phyloP scores from a whole-genome alignment of 2,329 filamentous ascomycete genomes.

The Onygenales sp. region DNA sequence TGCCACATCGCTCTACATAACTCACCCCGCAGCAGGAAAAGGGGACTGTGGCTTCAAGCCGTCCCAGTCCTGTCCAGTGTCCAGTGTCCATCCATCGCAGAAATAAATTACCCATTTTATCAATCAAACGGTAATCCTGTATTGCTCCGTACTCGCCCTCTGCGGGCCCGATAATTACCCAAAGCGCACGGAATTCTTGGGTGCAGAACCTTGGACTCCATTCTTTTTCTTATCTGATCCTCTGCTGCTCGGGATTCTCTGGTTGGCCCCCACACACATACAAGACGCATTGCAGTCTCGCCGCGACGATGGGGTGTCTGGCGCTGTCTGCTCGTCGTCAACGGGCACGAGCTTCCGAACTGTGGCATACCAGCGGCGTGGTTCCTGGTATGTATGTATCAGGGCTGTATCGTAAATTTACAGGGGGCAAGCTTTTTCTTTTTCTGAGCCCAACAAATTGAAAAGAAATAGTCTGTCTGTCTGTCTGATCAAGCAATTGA shows the following conservation, averaged over 20 bases:
- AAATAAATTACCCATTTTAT: neutral
- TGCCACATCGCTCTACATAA: too few species aligned
- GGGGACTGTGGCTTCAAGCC: too few species aligned
- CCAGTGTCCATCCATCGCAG: neutral
- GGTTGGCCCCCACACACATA: neutral
- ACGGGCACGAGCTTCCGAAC: too few species aligned
- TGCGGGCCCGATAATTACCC: neutral
- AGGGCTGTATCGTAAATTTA: too few species aligned
- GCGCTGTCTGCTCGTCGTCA: too few species aligned
- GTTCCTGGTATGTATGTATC: too few species aligned
- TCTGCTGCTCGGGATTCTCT: neutral
- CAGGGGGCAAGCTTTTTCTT: too few species aligned
- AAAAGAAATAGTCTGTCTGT: too few species aligned
- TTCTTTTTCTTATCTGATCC: constrained; percentile 1
- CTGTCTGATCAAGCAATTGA: neutral
- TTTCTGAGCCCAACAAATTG: too few species aligned
- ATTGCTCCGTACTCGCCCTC: neutral
- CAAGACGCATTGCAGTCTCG: neutral
- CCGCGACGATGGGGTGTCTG: neutral
- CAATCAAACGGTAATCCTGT: neutral
- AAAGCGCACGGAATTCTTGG: neutral
- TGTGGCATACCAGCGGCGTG: too few species aligned
- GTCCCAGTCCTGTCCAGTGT: neutral
- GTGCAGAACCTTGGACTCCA: neutral
- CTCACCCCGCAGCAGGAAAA: too few species aligned